Base-by-base conservation (phyloP, 306 rosid genomes). In the Inga leiocalycina region DNA sequence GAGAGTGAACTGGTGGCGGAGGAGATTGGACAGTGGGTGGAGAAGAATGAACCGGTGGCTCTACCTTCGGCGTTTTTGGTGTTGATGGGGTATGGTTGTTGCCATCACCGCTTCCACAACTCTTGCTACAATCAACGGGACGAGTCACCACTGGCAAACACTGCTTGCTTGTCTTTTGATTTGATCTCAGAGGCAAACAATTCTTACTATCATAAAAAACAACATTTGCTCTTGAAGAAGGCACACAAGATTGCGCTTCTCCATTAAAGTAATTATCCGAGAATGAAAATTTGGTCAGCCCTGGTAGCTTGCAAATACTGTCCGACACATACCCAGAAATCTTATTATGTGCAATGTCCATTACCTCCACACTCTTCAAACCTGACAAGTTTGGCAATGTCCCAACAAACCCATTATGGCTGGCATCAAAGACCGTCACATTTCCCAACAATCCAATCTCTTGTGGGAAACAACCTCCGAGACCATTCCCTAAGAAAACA, bases 381-480 rank as follows among this genome's bases (percentile, higher is more conserved):
- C 80, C 81, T 2, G 86, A 10, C 2, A 93, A 20, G 51, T 75
- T 59, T 0, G 97, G 97, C 44, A 95, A 71, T 4, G 73, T 62
- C 3, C 98, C 95, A 6, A 86, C 10, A n/a, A 93, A 81, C n/a
- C 10, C 80, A 77, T 94, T 94, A 3, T 56, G 4, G 82, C 94
- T 89, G 2, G 22, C 79, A 43, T 91, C 94, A 4, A 94, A 72
- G 27, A 93, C 74, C 0, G 65, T 85, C 12, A 86, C 10, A 6
- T 83, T 77, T 7, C 27, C 78, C 3, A 95, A 79, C 64, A 74
- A 1, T 14, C 94, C 93, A 80, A 95, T 48, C 84, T 93, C 98
- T n/a, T 30, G 70, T 6, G 97, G 98, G 30, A 92, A 68, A 72
- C 98, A 95, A 22, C 98, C 98, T 7, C 81, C 32, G 2, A 95